A percentile compares a stretch with the other conserved stretches of the same genome.
phyloP scores from a whole-genome alignment of 2,329 filamentous ascomycete species.

The Fusarium sp. region DNA sequence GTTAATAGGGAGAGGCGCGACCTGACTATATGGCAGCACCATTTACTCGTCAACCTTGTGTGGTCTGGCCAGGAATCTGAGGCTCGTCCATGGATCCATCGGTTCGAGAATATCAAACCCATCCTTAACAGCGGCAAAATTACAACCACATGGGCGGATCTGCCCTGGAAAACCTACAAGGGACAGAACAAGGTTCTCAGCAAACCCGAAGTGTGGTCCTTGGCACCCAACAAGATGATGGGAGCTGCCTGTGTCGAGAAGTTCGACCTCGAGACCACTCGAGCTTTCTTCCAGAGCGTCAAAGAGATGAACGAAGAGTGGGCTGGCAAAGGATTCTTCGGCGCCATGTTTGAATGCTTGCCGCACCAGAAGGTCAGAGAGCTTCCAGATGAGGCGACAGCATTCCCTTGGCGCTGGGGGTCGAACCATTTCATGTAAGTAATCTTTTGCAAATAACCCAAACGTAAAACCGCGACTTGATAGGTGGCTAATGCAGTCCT shows the following conservation, averaged over 20 bases:
- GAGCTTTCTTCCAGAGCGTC: not conserved
- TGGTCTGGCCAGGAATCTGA: not conserved
- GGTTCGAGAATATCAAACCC: not conserved
- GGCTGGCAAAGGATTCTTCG: not conserved
- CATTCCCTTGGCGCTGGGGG: not conserved
- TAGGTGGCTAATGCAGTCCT: not conserved
- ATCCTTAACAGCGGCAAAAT: not conserved
- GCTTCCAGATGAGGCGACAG: not conserved
- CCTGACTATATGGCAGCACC: not conserved
- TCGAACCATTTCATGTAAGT: slow-evolving; percentile 3
- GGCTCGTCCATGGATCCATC: not conserved
- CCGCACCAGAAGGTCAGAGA: not conserved
- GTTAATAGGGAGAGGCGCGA: not conserved
- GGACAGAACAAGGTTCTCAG: not conserved
- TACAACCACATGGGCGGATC: not conserved
- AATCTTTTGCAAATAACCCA: not conserved
- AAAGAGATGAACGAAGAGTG: not conserved
- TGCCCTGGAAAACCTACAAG: not conserved
- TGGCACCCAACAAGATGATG: not conserved
- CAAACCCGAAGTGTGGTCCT: not conserved
- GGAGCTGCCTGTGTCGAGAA: not conserved
- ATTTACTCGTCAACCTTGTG: not conserved
- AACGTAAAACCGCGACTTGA: not conserved
- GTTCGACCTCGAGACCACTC: not conserved
- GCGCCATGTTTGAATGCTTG: slow-evolving; percentile 1